Percentiles rank a stretch among this genome's conserved stretches.
Evolutionary conservation across 495 filamentous ascomycete species (phyloP).

Genomic region (Evernia prunastri): DNA sequence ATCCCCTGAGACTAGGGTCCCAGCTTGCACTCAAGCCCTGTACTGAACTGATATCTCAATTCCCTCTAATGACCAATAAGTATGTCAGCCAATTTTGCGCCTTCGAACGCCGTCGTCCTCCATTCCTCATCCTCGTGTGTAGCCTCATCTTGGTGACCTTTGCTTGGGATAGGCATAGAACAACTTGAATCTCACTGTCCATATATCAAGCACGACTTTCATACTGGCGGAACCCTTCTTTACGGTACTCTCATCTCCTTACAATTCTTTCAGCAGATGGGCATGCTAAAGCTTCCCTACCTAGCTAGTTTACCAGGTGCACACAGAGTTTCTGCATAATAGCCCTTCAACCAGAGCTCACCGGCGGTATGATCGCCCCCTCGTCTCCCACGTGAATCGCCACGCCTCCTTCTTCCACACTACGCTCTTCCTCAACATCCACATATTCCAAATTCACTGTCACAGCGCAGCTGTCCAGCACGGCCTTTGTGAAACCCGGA

Average conservation of each 20-base stretch:
- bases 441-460: constrained; percentile 88
- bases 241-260: not conserved
- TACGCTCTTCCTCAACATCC: constrained; percentile 49
- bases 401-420: constrained; percentile 29
- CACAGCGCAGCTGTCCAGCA: constrained; percentile 70
- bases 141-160: not conserved
- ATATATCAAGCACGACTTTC: not conserved
- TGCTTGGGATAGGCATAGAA: not conserved
- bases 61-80: not conserved
- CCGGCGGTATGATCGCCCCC: constrained; percentile 94
- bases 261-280: not conserved
- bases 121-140: not conserved
- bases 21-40: not conserved
- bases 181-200: not conserved
- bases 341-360: constrained; percentile 72
- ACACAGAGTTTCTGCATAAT: not conserved
- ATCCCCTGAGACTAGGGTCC: not conserved
- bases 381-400: constrained; percentile 76
- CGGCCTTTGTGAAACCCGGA: constrained; percentile 65
- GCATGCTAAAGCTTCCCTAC: not conserved
- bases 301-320: not conserved
- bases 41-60: not conserved
- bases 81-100: not conserved
- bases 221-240: not conserved
- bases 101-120: not conserved